Percentiles rank a stretch among this genome's conserved stretches.
These are phyloP conservation scores for Phylloporus rhodoxanthus DNA, from an alignment of 768 basidiomycete genomes.

Conservation along the genomic window DNA sequence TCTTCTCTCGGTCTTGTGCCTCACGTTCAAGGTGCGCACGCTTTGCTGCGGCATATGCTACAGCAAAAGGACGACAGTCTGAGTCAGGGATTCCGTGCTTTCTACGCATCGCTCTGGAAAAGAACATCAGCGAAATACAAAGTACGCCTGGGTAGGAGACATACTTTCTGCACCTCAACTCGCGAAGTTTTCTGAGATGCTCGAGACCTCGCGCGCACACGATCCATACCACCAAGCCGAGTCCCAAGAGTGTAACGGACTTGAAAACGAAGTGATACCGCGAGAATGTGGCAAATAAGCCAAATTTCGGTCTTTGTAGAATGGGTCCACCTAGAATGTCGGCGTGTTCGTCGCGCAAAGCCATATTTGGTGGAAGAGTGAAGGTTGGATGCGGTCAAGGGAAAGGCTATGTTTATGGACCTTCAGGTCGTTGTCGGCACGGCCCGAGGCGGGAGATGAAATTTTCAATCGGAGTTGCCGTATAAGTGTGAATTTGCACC, in stretches of 20 bases:
- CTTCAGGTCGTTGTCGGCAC: slow-evolving; percentile 9
- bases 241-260: slow-evolving; percentile 32
- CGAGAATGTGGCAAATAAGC: slow-evolving; percentile 29
- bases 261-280: slow-evolving; percentile 34
- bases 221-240: slow-evolving; percentile 33
- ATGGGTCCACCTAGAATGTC: slow-evolving; percentile 66
- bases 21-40: slow-evolving; percentile 50
- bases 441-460: slow-evolving; percentile 19
- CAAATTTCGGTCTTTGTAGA: slow-evolving; percentile 31
- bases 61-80: slow-evolving; percentile 78
- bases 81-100: slow-evolving; percentile 79
- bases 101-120: slow-evolving; percentile 59
- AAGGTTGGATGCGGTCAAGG: slow-evolving; percentile 22
- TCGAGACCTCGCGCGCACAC: slow-evolving; percentile 36
- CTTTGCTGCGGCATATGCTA: slow-evolving; percentile 74
- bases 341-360: slow-evolving; percentile 49
- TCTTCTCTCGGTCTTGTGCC: slow-evolving; percentile 36
- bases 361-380: slow-evolving; percentile 38
- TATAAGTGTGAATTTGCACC: background rate
- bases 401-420: slow-evolving; percentile 7
- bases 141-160: slow-evolving; percentile 18
- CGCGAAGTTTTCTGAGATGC: slow-evolving; percentile 51
- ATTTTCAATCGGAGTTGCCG: slow-evolving; percentile 20
- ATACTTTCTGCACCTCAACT: slow-evolving; percentile 61
- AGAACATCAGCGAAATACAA: slow-evolving; percentile 11